phyloP scores from a whole-genome alignment of 2,329 filamentous ascomycete species.

The Acephala macrosclerotiorum region DNA sequence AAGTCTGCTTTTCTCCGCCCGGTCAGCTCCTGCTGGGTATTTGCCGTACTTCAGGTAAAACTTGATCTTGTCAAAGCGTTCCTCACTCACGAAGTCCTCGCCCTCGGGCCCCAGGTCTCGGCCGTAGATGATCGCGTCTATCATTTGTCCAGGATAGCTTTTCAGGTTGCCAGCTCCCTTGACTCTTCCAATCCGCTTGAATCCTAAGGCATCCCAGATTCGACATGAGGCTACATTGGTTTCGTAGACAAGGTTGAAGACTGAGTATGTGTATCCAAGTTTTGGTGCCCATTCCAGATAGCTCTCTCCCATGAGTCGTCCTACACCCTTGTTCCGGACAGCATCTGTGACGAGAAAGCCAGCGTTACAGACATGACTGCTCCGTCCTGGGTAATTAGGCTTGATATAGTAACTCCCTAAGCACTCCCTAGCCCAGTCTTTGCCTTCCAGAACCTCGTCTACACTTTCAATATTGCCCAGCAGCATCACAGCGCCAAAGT shows the following conservation, averaged over 20 bases:
- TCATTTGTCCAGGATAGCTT: slow-evolving; percentile 57
- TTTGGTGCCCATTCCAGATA: slow-evolving; percentile 65
- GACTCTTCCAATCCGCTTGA: slow-evolving; percentile 75
- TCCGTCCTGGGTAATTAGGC: slow-evolving; percentile 77
- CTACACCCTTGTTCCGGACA: slow-evolving; percentile 61
- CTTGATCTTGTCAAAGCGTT: slow-evolving; percentile 98
- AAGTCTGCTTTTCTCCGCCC: slow-evolving; percentile 93
- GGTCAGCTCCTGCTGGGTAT: slow-evolving; percentile 91
- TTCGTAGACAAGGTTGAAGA: slow-evolving; percentile 80
- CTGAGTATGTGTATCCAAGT: slow-evolving; percentile 73
- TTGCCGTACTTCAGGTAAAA: slow-evolving; percentile 95
- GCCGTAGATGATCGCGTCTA: slow-evolving; percentile 69
- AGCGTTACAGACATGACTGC: slow-evolving; percentile 76
- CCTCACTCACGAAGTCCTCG: slow-evolving; percentile 88
- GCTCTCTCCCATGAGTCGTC: slow-evolving; percentile 62
- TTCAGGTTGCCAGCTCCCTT: slow-evolving; percentile 61
- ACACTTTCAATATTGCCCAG: slow-evolving; percentile 66
- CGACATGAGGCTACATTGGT: slow-evolving; percentile 75
- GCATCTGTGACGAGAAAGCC: slow-evolving; percentile 64
- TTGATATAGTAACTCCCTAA: slow-evolving; percentile 77
- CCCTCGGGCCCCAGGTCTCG: slow-evolving; percentile 64
- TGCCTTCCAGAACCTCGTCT: slow-evolving; percentile 55
- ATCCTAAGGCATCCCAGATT: slow-evolving; percentile 77
- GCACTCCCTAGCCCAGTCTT: slow-evolving; percentile 71
- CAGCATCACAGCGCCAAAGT: slow-evolving; percentile 76